Evolutionary conservation across 2,329 filamentous ascomycete species (phyloP).

Genomic region (Colletotrichum neosansevieriae): DNA sequence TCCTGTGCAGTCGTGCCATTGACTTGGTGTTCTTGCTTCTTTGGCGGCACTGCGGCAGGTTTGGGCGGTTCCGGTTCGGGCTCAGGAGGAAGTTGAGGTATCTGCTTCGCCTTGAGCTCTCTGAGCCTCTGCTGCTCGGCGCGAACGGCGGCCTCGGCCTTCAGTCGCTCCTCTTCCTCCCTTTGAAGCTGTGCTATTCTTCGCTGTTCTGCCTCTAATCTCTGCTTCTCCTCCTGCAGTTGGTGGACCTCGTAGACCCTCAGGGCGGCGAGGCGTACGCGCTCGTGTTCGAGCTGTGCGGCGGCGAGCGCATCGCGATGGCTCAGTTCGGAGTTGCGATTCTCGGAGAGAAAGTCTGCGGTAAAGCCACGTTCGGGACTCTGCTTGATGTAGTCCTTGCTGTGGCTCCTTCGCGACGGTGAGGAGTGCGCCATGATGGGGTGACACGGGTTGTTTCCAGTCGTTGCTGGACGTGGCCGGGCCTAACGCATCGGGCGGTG

Average conservation of each 20-base stretch:
- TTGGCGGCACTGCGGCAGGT: constrained; percentile 41
- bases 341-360: constrained; percentile 71
- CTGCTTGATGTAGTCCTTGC: constrained; percentile 51
- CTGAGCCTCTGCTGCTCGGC: constrained; percentile 62
- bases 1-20: constrained; percentile 42
- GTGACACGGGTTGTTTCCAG: constrained; percentile 25
- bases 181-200: constrained; percentile 59
- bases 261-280: constrained; percentile 66
- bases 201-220: constrained; percentile 57
- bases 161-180: constrained; percentile 60
- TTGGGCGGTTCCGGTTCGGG: constrained; percentile 48
- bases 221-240: constrained; percentile 57
- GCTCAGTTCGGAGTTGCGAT: constrained; percentile 70
- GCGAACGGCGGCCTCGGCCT: constrained; percentile 58
- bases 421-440: constrained; percentile 58
- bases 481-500: constrained; percentile 36
- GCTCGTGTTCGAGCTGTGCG: constrained; percentile 75
- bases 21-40: constrained; percentile 41
- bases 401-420: constrained; percentile 51
- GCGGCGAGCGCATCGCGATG: constrained; percentile 76
- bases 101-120: constrained; percentile 58
- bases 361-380: constrained; percentile 62
- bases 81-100: constrained; percentile 57
- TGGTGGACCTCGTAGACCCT: constrained; percentile 62
- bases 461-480: constrained; percentile 26